Conservation (phyloP, 352 stramenopile genomes). For the Aphanomyces stellatus region DNA sequence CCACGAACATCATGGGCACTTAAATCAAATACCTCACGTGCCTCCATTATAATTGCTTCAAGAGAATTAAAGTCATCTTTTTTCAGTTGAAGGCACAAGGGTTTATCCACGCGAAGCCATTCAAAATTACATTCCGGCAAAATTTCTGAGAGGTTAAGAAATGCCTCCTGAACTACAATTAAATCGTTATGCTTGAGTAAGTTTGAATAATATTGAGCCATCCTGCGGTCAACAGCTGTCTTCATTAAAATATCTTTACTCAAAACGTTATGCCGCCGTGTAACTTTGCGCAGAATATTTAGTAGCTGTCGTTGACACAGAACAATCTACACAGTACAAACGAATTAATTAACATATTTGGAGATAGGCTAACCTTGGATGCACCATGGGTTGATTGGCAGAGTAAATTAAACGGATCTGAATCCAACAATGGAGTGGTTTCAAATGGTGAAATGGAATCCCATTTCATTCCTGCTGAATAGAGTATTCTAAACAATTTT, state of each 20-base stretch:
- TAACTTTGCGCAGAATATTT: too few relatives aligned
- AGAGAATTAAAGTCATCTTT: background rate
- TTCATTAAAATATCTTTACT: too few relatives aligned
- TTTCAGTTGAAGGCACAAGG: background rate
- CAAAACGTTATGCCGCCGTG: too few relatives aligned
- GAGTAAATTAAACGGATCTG: slow-evolving; percentile 13
- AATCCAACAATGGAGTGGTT: background rate
- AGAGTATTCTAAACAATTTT: background rate
- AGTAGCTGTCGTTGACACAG: slow-evolving; percentile 3
- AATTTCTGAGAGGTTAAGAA: slow-evolving; percentile 7
- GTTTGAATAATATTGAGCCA: too few relatives aligned
- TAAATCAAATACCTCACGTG: background rate
- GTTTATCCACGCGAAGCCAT: background rate
- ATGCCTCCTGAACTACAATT: slow-evolving; percentile 8
- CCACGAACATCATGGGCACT: background rate
- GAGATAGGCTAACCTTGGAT: background rate
- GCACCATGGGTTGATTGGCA: background rate
- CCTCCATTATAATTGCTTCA: background rate
- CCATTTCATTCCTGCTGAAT: slow-evolving; percentile 10
- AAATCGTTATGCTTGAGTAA: background rate
- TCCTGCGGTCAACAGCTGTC: too few relatives aligned
- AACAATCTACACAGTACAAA: slow-evolving; percentile 1
- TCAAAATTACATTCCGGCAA: background rate
- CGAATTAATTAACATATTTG: background rate
- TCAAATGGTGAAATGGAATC: background rate